Percentiles rank a stretch among this genome's conserved stretches.
phyloP scores from a whole-genome alignment of 140 eudicot species.

The Senecio squalidus region DNA sequence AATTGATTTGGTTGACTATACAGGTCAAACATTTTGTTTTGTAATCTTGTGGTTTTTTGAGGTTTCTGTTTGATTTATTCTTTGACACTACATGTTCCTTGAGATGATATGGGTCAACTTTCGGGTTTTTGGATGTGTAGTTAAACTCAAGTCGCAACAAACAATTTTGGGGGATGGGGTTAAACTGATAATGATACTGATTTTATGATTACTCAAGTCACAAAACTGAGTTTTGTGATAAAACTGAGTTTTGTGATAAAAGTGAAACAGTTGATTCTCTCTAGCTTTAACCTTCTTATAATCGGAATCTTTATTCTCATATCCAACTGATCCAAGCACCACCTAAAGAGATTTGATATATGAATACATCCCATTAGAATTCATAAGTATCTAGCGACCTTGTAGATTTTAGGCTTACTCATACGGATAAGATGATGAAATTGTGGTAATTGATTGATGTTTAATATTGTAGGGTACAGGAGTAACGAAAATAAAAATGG shows the following conservation, averaged over 20 bases:
- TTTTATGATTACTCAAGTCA: neutral
- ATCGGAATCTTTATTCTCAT: too few species aligned
- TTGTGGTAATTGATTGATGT: neutral
- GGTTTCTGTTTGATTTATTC: neutral
- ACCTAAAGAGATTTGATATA: neutral
- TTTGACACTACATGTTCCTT: neutral
- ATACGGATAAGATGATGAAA: neutral
- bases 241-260: neutral
- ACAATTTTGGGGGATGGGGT: neutral
- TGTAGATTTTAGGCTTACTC: too few species aligned
- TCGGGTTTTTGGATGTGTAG: neutral
- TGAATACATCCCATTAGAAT: neutral
- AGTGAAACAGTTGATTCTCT: neutral
- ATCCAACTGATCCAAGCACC: neutral
- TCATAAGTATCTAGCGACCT: too few species aligned
- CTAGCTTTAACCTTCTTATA: neutral
- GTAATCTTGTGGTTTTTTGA: neutral
- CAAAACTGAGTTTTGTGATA: neutral
- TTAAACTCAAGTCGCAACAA: neutral
- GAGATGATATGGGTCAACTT: neutral
- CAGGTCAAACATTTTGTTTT: neutral
- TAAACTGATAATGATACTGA: neutral
- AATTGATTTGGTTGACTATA: slow-evolving; percentile 6
- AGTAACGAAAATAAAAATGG: slow-evolving; percentile 83
- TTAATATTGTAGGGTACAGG: slow-evolving; percentile 67